phyloP scores from a whole-genome alignment of 108 stramenopile genomes.

The Aurantiochytrium sp. region DNA sequence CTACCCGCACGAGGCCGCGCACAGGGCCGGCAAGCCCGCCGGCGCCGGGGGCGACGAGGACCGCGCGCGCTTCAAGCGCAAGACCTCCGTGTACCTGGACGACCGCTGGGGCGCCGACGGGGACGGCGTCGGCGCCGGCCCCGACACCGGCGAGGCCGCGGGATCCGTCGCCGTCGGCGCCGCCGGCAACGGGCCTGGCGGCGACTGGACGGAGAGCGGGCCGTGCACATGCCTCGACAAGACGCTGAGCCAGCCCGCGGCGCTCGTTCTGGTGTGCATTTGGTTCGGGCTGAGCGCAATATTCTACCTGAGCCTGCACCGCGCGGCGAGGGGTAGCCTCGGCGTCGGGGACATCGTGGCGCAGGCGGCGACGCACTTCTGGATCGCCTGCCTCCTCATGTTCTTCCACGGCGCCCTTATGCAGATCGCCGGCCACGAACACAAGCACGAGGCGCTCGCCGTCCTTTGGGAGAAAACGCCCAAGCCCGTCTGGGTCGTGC shows the following conservation, averaged over 20 bases:
- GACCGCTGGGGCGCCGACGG: background rate
- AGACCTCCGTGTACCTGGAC: background rate
- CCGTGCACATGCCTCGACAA: background rate
- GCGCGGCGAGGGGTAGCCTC: background rate
- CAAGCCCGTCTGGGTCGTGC: background rate
- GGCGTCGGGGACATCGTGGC: background rate
- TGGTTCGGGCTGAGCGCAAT: background rate
- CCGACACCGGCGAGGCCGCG: too few relatives aligned
- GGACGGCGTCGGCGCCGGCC: too few relatives aligned
- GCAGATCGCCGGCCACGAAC: background rate
- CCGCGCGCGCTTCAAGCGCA: background rate
- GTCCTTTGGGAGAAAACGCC: background rate
- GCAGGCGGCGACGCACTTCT: background rate
- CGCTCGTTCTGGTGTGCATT: background rate
- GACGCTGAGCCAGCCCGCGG: background rate
- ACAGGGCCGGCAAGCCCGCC: background rate
- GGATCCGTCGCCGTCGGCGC: too few relatives aligned
- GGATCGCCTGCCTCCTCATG: background rate
- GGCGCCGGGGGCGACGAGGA: background rate
- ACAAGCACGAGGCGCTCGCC: background rate
- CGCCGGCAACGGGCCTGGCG: too few relatives aligned
- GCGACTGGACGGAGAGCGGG: background rate
- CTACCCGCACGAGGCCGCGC: background rate
- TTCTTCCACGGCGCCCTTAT: background rate
- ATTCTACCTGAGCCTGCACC: background rate